phyloP scores from a whole-genome alignment of 331 rosid genomes.

The Dryas integrifolia region DNA sequence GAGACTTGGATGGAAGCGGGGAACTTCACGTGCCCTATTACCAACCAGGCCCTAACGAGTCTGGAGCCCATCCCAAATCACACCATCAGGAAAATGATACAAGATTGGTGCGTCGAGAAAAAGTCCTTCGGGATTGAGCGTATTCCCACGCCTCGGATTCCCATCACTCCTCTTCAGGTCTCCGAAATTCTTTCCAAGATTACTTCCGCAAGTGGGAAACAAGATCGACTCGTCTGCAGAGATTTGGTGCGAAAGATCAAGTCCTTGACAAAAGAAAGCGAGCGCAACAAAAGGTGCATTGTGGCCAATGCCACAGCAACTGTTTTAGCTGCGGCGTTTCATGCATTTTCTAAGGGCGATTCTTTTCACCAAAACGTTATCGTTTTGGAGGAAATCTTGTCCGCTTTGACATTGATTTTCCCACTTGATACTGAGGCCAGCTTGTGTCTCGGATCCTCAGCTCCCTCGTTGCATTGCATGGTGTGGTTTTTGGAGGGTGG shows the following conservation, averaged over 20 bases:
- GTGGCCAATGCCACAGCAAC: constrained; percentile 24
- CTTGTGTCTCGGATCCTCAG: constrained; percentile 31
- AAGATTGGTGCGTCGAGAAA: constrained; percentile 55
- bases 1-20: constrained; percentile 55
- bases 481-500: constrained; percentile 37
- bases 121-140: constrained; percentile 42
- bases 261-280: constrained; percentile 37
- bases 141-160: constrained; percentile 49
- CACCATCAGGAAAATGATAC: constrained; percentile 49
- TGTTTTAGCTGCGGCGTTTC: constrained; percentile 32
- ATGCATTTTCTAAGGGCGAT: constrained; percentile 15
- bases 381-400: constrained; percentile 40
- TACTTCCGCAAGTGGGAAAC: not conserved
- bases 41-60: constrained; percentile 36
- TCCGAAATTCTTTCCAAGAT: constrained; percentile 28
- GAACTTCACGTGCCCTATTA: constrained; percentile 45
- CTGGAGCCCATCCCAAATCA: constrained; percentile 50
- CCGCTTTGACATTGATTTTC: constrained; percentile 28
- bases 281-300: constrained; percentile 43
- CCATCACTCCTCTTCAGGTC: constrained; percentile 21
- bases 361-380: constrained; percentile 7
- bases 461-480: constrained; percentile 35
- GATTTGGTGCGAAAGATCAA: constrained; percentile 35
- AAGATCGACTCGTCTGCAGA: constrained; percentile 14
- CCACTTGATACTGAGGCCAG: constrained; percentile 40